Evolutionary conservation across 306 rosid genomes (phyloP).

Genomic region (Vachellia pachyceras): DNA sequence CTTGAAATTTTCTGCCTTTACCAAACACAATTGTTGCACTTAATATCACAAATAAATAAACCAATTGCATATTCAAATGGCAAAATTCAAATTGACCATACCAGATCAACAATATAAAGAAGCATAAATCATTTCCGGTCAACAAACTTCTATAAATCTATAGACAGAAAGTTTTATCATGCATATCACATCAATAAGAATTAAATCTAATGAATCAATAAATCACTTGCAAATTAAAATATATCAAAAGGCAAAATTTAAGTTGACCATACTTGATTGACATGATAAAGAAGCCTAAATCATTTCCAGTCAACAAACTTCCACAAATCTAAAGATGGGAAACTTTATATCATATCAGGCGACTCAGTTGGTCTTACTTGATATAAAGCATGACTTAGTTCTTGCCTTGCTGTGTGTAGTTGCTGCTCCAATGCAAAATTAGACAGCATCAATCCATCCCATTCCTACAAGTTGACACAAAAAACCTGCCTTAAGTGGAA

Average conservation of each 20-base stretch:
- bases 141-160: neutral
- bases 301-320: slow-evolving; percentile 1
- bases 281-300: slow-evolving; percentile 6
- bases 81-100: neutral
- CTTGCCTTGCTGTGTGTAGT: slow-evolving; percentile 30
- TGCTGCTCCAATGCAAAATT: slow-evolving; percentile 28
- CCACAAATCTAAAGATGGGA: neutral
- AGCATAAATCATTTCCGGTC: neutral
- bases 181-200: neutral
- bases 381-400: slow-evolving; percentile 24
- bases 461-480: slow-evolving; percentile 12
- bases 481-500: neutral
- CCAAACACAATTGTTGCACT: neutral
- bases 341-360: neutral
- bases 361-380: slow-evolving; percentile 5
- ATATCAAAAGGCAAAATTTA: neutral
- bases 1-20: neutral
- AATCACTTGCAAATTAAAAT: neutral
- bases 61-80: neutral
- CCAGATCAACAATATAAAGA: neutral
- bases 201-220: neutral
- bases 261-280: neutral
- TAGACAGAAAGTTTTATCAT: neutral
- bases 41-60: neutral
- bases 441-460: slow-evolving; percentile 23